Evolutionary conservation across 1,284 basidiomycete species (phyloP), one percentile per base, ranked within the genome.

Genomic region (Melampsora americana): DNA sequence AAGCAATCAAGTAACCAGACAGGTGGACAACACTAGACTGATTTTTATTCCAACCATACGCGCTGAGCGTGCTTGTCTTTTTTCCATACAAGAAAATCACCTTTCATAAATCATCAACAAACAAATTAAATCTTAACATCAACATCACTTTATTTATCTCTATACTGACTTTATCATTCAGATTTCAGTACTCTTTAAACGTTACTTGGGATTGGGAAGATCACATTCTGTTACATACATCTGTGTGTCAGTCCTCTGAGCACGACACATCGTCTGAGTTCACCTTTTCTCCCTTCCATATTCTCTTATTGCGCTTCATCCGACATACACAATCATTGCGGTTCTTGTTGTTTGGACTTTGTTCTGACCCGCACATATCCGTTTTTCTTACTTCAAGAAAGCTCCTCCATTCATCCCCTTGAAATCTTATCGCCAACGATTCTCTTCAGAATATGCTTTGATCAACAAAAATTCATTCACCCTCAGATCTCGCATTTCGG

Each of bases 291-390:
- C 50, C 50, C 16, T 53, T 18, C 18, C 50, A 6, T 53, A 53
- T 26, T 14, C 50, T 53, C 20, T 53, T 53, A 26, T 53, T 35
- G 50, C 20, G 50, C 5, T 20, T 5, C 50, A 53, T 53, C 7
- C 50, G 50, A 6, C 50, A 12, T 6, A 20, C 50, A 20, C 50
- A 12, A 53, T 53, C 18, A 35, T 35, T 4, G 35, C 35, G 50
- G 20, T 53, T 53, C 50, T 53, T 53, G 50, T 12, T 53, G 16
- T 53, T 53, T 53, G 50, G 50, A 53, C 50, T 53, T 53, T 53
- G 20, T 53, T 53, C 50, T 53, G 50, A 53, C 50, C 7, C 20
- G 50, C 50, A 20, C 23, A 5, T 20, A 53, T 35, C 35, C 35
- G 35, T 35, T 35, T 35, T 35, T 35, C n/a, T 35, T 35, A 35